Evolutionary conservation across 1,284 basidiomycete genomes (phyloP).

Genomic region (Malassezia furfur): DNA sequence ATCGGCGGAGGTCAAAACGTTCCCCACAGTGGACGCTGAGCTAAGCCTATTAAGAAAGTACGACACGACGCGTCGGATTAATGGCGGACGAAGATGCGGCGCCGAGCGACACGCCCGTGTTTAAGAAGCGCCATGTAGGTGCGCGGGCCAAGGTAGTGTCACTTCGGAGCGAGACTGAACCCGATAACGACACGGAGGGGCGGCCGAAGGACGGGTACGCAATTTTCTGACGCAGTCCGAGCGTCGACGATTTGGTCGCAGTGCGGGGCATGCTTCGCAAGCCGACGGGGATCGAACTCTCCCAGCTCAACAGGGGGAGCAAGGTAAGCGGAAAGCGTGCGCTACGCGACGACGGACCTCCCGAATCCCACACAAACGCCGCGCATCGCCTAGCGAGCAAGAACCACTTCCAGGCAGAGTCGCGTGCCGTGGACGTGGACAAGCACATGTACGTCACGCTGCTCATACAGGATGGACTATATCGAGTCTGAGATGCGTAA

Average conservation of each 20-base stretch:
- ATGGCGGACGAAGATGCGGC: neutral
- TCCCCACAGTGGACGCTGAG: neutral
- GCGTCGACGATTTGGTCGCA: slow-evolving; percentile 2
- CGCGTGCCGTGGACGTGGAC: neutral
- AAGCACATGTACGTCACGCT: neutral
- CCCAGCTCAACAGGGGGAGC: neutral
- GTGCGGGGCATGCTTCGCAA: slow-evolving; percentile 1
- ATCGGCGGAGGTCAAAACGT: neutral
- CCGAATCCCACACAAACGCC: neutral
- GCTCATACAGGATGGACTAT: neutral
- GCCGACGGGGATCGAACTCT: slow-evolving; percentile 3
- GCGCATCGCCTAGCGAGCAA: neutral
- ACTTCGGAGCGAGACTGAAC: too few species aligned
- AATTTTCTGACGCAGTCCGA: neutral
- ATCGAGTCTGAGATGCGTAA: slow-evolving; percentile 8
- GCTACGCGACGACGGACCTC: neutral
- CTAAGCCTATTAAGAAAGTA: neutral
- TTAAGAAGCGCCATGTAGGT: neutral
- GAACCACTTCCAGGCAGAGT: neutral
- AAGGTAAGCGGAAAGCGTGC: neutral
- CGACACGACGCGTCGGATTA: neutral
- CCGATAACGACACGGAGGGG: too few species aligned
- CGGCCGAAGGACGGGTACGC: neutral
- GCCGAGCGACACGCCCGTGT: neutral
- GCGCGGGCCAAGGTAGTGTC: too few species aligned